phyloP scores from a whole-genome alignment of 2,329 filamentous ascomycete genomes.

The Alternaria dauci region DNA sequence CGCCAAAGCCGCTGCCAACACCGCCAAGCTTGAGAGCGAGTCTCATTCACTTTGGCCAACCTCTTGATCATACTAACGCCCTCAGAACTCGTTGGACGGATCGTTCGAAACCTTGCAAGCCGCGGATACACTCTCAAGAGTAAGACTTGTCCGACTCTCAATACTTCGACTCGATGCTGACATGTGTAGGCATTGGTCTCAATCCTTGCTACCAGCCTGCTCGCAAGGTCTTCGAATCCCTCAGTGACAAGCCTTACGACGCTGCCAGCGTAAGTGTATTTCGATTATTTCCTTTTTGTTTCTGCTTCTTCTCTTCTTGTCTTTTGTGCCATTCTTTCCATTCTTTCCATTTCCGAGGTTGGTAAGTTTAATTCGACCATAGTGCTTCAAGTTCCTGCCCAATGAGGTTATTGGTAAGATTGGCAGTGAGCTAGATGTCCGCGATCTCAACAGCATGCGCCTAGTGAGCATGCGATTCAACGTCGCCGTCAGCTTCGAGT shows the following conservation, averaged over 20 bases:
- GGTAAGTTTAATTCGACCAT: background rate
- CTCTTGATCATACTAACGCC: background rate
- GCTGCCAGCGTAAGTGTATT: background rate
- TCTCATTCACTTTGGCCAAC: background rate
- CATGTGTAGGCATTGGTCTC: background rate
- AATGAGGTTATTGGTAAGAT: slow-evolving; percentile 6
- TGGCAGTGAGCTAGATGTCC: background rate
- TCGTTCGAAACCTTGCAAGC: background rate
- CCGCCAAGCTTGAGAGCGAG: background rate
- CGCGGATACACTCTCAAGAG: background rate
- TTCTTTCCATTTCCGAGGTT: background rate
- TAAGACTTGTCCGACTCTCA: background rate
- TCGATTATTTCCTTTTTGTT: background rate
- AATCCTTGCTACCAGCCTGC: background rate
- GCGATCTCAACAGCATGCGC: slow-evolving; percentile 1
- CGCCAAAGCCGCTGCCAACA: background rate
- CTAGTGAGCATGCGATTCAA: background rate
- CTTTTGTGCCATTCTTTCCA: background rate
- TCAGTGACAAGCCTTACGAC: background rate
- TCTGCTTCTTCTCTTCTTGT: background rate
- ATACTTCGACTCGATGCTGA: background rate
- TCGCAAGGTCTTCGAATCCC: background rate
- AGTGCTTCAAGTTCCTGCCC: background rate
- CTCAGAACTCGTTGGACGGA: background rate
- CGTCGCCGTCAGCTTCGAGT: background rate